These are phyloP conservation scores for Eucalyptus tenuipes DNA, from an alignment of 345 rosid species.

Conservation along the genomic window DNA sequence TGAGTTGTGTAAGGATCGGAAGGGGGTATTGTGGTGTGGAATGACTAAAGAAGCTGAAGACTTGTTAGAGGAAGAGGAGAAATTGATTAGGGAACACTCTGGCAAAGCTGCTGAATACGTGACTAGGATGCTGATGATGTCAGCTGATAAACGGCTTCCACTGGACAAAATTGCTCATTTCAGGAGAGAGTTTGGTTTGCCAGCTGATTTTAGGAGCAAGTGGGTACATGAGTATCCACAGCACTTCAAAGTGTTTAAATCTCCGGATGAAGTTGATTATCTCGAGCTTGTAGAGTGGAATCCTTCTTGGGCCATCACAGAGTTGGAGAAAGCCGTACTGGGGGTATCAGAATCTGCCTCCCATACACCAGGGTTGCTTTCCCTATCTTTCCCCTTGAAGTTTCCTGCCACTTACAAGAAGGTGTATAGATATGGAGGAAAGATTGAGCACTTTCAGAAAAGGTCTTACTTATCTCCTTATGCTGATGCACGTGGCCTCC, in stretches of 20 bases:
- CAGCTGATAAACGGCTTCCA: conserved; percentile 41
- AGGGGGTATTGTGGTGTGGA: conserved; percentile 75
- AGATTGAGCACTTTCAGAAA: conserved; percentile 78
- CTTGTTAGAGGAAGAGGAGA: conserved; percentile 51
- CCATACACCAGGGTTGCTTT: conserved; percentile 57
- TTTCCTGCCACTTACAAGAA: conserved; percentile 73
- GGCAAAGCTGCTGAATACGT: conserved; percentile 65
- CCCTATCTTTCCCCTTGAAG: conserved; percentile 65
- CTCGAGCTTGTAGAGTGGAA: conserved; percentile 77
- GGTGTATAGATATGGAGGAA: conserved; percentile 57
- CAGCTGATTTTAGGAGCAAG: conserved; percentile 52
- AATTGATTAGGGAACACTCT: conserved; percentile 44
- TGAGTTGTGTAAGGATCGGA: conserved; percentile 64
- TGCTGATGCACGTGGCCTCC: conserved; percentile 56
- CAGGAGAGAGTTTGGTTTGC: conserved; percentile 79
- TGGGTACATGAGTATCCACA: conserved; percentile 71
- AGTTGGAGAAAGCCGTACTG: conserved; percentile 58
- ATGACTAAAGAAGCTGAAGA: conserved; percentile 53
- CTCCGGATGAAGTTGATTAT: conserved; percentile 30
- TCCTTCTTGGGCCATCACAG: conserved; percentile 73
- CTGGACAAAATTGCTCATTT: conserved; percentile 61
- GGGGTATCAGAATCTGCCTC: conserved; percentile 17
- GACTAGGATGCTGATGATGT: conserved; percentile 78
- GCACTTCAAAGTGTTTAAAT: conserved; percentile 40
- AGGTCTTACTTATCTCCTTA: conserved; percentile 72